A percentile compares a stretch with the other conserved stretches of the same genome.
These are phyloP conservation scores for Cenchrus americanus DNA, from an alignment of 176 grass and related monocot genomes.

Conservation along the genomic window DNA sequence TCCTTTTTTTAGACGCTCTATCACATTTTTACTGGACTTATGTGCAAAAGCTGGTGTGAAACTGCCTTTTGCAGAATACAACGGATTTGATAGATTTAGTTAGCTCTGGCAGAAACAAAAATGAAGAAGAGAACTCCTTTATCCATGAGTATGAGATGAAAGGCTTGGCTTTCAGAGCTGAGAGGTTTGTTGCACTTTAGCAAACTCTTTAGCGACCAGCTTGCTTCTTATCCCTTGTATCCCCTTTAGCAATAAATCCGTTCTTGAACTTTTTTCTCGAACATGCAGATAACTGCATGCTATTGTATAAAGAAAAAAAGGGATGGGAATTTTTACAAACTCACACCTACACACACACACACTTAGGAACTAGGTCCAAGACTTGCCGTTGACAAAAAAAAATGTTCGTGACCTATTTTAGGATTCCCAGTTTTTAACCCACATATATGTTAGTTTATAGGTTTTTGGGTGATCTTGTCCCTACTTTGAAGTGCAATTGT, in stretches of 20 bases:
- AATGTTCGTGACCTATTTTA: not conserved
- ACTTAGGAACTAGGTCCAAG: no score
- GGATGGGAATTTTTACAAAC: no score
- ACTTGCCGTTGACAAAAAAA: no score
- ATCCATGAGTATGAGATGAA: conserved; percentile 74
- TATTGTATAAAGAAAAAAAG: no score
- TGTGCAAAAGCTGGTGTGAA: conserved; percentile 36
- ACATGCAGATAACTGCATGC: no score
- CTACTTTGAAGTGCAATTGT: no score
- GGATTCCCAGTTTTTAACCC: not conserved
- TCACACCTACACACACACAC: no score
- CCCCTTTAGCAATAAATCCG: not conserved
- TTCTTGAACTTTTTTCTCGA: not conserved
- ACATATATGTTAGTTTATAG: not conserved
- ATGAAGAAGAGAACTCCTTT: conserved; percentile 77
- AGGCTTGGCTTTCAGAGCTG: conserved; percentile 76
- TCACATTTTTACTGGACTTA: conserved; percentile 33
- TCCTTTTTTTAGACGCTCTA: not conserved
- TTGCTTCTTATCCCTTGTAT: not conserved
- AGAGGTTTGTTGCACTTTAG: conserved; percentile 59
- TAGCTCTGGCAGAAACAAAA: conserved; percentile 93
- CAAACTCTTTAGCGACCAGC: not conserved
- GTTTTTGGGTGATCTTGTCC: no score
- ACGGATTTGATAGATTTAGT: conserved; percentile 92
- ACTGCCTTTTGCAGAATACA: conserved; percentile 70